Conservation (phyloP, 306 rosid genomes). For the Malus domestica region ASM211411v1 NC_041804.1:10000501-10001000, state of each 20-base stretch:
- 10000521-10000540: neutral
- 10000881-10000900: neutral
- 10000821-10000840: neutral
- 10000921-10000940: conserved; percentile 20
- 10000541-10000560: neutral
- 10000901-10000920: neutral
- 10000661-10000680: neutral
- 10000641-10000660: neutral
- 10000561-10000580: neutral
- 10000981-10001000: conserved; percentile 59
- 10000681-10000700: neutral
- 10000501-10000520: neutral
- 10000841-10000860: neutral
- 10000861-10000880: neutral
- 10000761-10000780: neutral
- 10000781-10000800: neutral
- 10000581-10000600: neutral
- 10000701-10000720: neutral
- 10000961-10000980: conserved; percentile 73
- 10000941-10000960: conserved; percentile 92
- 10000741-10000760: neutral
- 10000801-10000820: neutral
- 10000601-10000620: neutral
- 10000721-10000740: neutral
- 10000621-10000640: neutral